phyloP scores from a whole-genome alignment of 257 asterid genomes.

The Solanum rostratum region DNA sequence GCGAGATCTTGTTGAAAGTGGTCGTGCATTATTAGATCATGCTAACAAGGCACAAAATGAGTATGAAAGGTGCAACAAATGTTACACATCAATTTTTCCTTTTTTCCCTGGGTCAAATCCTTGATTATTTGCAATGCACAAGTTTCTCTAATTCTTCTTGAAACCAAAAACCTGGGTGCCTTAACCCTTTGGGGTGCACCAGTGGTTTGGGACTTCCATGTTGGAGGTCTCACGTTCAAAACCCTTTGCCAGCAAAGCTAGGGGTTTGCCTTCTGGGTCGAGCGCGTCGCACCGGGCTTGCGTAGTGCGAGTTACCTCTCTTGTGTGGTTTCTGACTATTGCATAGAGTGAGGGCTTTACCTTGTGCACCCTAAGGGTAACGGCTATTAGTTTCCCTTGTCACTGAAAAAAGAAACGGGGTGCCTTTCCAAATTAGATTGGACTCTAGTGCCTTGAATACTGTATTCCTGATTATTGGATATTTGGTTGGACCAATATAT shows the following conservation, averaged over 20 bases:
- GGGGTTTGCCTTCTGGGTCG: too few relatives aligned
- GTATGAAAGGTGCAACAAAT: conserved; percentile 63
- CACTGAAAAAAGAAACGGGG: too few relatives aligned
- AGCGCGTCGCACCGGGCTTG: too few relatives aligned
- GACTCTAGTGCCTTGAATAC: background rate
- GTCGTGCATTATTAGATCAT: conserved; percentile 78
- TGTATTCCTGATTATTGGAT: background rate
- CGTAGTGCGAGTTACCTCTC: too few relatives aligned
- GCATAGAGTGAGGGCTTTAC: too few relatives aligned
- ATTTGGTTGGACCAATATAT: background rate
- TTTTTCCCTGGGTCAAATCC: background rate
- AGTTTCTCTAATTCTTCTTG: background rate
- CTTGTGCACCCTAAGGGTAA: too few relatives aligned
- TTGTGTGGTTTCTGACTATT: too few relatives aligned
- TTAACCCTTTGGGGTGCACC: background rate
- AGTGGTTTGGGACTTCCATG: too few relatives aligned
- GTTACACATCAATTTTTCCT: background rate
- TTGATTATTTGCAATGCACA: background rate
- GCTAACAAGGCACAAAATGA: conserved; percentile 92
- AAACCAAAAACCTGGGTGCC: background rate
- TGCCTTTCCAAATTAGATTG: background rate
- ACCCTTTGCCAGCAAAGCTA: too few relatives aligned
- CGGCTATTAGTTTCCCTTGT: too few relatives aligned
- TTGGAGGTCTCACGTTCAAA: too few relatives aligned
- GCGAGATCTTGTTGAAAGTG: conserved; percentile 87